phyloP scores from a whole-genome alignment of 441 rosid genomes.

The Pelargonium citronellum region DNA sequence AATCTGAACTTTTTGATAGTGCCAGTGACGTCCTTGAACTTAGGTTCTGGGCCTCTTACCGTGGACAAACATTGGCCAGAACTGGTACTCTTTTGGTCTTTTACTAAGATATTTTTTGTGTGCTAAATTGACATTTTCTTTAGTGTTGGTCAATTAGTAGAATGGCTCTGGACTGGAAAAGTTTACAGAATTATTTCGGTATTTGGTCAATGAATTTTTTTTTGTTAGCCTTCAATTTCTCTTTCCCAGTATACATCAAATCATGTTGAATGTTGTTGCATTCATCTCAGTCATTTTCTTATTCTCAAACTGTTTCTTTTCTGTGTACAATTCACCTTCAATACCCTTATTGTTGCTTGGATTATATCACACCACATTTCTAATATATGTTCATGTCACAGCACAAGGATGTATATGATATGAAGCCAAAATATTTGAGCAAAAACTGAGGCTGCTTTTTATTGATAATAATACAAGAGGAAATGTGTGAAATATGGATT shows the following conservation, averaged over 20 bases:
- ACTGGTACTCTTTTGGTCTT: slow-evolving; percentile 47
- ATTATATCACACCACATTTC: background rate
- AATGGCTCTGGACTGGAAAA: background rate
- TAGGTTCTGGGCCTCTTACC: slow-evolving; percentile 97
- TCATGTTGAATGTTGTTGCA: background rate
- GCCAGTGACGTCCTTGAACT: slow-evolving; percentile 83
- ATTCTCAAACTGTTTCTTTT: background rate
- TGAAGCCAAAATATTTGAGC: background rate
- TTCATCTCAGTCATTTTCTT: background rate
- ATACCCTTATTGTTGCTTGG: background rate
- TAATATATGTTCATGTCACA: too few relatives aligned
- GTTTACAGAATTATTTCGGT: background rate
- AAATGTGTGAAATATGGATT: background rate
- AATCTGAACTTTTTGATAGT: slow-evolving; percentile 62
- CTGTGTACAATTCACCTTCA: background rate
- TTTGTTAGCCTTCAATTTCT: background rate
- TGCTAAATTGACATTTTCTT: background rate
- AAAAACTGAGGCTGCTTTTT: too few relatives aligned
- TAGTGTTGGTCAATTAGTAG: background rate
- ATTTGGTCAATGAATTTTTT: background rate
- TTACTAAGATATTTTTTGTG: background rate
- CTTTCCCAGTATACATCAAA: background rate
- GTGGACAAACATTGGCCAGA: slow-evolving; percentile 94
- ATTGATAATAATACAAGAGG: background rate
- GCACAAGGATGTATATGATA: background rate